Base-by-base conservation (phyloP, 352 stramenopile species). In the Peronosclerospora sorghi region DNA sequence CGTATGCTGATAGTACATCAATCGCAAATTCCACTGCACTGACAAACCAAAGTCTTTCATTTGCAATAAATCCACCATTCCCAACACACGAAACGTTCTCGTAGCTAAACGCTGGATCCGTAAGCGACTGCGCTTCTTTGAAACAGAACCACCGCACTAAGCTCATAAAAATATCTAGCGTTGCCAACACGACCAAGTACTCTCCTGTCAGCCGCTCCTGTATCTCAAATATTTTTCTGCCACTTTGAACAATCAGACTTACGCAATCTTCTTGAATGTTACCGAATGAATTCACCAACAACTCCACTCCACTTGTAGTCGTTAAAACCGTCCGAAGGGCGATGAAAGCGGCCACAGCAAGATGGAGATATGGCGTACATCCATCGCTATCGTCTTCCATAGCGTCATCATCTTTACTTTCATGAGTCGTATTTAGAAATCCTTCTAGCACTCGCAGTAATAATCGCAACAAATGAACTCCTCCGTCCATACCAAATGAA, bases 181-280 rank as follows among this genome's bases (percentile, higher is more conserved):
- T 68, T 24, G 74, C 61, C 29, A 79, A 41, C 2, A 84, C 45
- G 9, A 69, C 65, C 0, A 65, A 54, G 15, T 86, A 86, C 18
- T 65, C 52, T 9, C 74, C 74, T 2, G 34, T 34, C 19, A 56
- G 32, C n/a, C 69, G 67, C 43, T 86, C 74, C 35, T 74, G 56
- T 13, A 65, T 50, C 15, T 83, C 74, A 41, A 84, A 83, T 2
- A 84, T 30, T 35, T 83, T 84, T 26, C 68, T 73, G 2, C 69
- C 51, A 26, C 57, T 74, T 38, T 69, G 67, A 6, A 82, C 35
- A 35, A 86, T 57, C 14, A 81, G 21, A 10, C 54, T 55, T n/a
- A 84, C 54, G 20, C 74, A 83, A 10, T 82, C 71, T 35, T 81
- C 64, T 14, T 35, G 63, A 14, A 53, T 54, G n/a, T 64, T 62